Evolutionary conservation across 148 eudicot species (phyloP).

Genomic region (Heliamphora exappendiculata): DNA sequence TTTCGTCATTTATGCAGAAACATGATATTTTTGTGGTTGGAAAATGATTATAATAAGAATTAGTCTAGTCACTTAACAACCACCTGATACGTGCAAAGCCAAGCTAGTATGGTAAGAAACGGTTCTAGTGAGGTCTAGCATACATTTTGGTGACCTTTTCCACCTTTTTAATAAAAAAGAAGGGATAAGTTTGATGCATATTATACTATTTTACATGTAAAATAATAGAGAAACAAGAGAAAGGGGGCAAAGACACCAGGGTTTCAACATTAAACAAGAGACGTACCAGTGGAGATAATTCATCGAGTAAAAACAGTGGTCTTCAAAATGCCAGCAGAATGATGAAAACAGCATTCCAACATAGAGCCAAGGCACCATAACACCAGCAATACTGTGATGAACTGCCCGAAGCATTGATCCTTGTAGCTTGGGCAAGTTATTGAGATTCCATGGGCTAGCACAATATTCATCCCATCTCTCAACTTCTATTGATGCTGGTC

Average conservation of each 20-base stretch:
- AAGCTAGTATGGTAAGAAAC: background rate
- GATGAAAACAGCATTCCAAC: slow-evolving; percentile 98
- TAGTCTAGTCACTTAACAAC: no score
- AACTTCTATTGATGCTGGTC: slow-evolving; percentile 49
- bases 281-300: slow-evolving; percentile 96
- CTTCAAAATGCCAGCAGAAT: slow-evolving; percentile 99
- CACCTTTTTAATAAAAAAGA: background rate
- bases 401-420: slow-evolving; percentile 96
- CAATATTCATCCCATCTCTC: slow-evolving; percentile 75
- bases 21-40: background rate
- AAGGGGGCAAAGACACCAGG: background rate
- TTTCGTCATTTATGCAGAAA: background rate
- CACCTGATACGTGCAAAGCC: no score
- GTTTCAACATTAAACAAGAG: background rate
- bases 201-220: background rate
- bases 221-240: background rate
- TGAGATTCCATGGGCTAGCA: slow-evolving; percentile 94
- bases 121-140: background rate
- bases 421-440: slow-evolving; percentile 84
- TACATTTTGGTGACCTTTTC: background rate
- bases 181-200: background rate
- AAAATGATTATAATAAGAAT: background rate
- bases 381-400: slow-evolving; percentile 93
- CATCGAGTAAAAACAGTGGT: slow-evolving; percentile 98
- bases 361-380: slow-evolving; percentile 99